Base-by-base conservation (phyloP, 345 rosid genomes). In the Euphorbia tirucalli region DNA sequence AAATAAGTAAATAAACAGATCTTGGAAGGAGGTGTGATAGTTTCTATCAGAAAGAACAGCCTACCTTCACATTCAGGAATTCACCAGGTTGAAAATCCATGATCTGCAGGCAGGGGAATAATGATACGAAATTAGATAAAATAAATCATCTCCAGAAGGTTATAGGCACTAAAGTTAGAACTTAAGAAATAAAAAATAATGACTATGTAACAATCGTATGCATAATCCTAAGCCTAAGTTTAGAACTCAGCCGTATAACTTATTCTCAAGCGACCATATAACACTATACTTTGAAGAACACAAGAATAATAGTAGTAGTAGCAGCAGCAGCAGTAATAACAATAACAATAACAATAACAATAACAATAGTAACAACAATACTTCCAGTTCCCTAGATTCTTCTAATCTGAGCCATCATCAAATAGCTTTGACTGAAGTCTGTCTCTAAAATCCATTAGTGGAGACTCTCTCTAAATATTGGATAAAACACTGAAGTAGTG, bases 71-170 rank as follows among this genome's bases (percentile, higher is more conserved):
- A 69, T 90, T 89, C 24, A 92, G 93, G 79, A 89, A 92, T 74
- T 95, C 96, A 58, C 97, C 97, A 35, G 93, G 97, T 78, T 86
- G 96, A 86, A 95, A 95, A 82, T 92, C 97, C 97, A 95, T 92
- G 68, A 90, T 84, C 97, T 92, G 86, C 71, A 81, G 14, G 30
- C 25, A 70, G 39, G 61, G 61, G 48, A 64, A 72, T 57, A 44
- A 62, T 30, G 22, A 46, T 66, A 4, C 18, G 55, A 39, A 55
- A 72, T 27, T 2, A 39, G 43, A 71, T 1, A 63, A 16, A 68
- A 61, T 15, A 27, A 31, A 46, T 15, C 32, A 66, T 65, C 44
- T 61, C 25, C 24, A 37, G 35, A n/a, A 24, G 32, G 3, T 59
- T 60, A 46, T 7, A 41, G 44, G 75, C 54, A 62, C 41, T 9